Base-by-base conservation (phyloP, 2,329 filamentous ascomycete genomes). In the Fusarium algeriense region DNA sequence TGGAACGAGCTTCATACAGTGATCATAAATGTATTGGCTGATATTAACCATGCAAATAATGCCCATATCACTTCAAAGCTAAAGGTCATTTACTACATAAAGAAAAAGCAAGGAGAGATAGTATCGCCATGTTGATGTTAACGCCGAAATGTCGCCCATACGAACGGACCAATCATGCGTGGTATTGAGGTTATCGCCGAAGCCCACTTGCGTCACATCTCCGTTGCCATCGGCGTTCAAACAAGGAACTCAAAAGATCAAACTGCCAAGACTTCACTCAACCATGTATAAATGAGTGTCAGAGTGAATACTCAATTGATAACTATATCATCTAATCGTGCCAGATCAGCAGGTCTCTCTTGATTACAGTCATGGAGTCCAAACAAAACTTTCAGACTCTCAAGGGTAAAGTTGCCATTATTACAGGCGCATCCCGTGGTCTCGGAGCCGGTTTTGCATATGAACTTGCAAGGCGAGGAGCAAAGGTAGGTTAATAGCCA, bases 401-500 rank as follows among this genome's bases (percentile, higher is more conserved):
- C 9, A n/a, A 69, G 19, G 68, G 69, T 9, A 71, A 71, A 8
- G 64, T 71, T 6, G 69, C 69, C 13, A 34, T 71, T 4, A 2
- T 71, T 2, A 71, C 68, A 4, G 69, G 69, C 3, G 68, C 69
- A 12, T 71, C 69, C 23, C 43, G 69, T 7, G 69, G 69, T 10
- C 68, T 71, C 3, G 69, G 69, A 1, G 68, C 48, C 1, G 64
- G 69, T 3, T 71, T 71, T 30, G 64, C 69, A 3, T 54, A 65
- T 4, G 69, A 71, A 26, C 32, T 71, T 10, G 69, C 69, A n/a
- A 38, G 23, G 37, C 65, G 69, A 54, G 69, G 69, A 15, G 69
- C 64, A 8, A 71, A 55, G 46, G 69, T 71, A 4, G 30, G 23
- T 38, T 6, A n/a, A 4, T 2, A 0, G 0, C 3, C 2, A 10